Base-by-base conservation (phyloP, 441 rosid genomes). In the Pelargonium australe region DNA sequence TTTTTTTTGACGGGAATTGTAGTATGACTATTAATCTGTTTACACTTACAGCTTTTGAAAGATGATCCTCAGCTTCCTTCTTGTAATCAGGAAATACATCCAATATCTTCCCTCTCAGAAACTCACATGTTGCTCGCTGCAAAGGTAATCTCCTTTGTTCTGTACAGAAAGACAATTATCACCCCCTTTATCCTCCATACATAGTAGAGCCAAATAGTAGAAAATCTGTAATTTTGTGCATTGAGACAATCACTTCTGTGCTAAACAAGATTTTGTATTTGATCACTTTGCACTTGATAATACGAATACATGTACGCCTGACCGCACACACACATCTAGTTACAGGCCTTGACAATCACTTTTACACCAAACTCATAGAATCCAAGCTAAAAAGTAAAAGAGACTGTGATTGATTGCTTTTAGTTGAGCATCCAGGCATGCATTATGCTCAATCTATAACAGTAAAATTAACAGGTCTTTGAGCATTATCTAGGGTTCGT, bases 41-140 rank as follows among this genome's bases (percentile, higher is more conserved):
- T 71, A 70, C 28, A 17, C 89, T 81, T 73, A 88, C 95, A 73
- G 95, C 88, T 84, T 88, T 88, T 10, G 89, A 85, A 64, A 88
- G 91, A 80, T 85, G 95, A 74, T 86, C 91, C 77, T 88, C 95
- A 13, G 95, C 95, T 76, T 86, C 95, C 75, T 88, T 88, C 72
- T 72, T 80, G 70, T 88, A 88, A 19, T 88, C 89, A 60, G 89
- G 89, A 19, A 82, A 75, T n/a, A 80, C 91, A 81, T 88, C 91
- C 77, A 88, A 63, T 68, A 84, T 73, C 80, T 86, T 88, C 66
- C 95, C 95, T 71, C 75, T 84, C 6, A 88, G 79, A 73, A 84
- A 86, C 67, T 85, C 87, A 57, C 81, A 86, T 0, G 60, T 76
- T 4, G 88, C 86, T 14, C 95, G 88, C 64, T 82, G 83, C 12